Conservation (phyloP, 2,329 filamentous ascomycete genomes). For the Westerdykella sp. region DNA sequence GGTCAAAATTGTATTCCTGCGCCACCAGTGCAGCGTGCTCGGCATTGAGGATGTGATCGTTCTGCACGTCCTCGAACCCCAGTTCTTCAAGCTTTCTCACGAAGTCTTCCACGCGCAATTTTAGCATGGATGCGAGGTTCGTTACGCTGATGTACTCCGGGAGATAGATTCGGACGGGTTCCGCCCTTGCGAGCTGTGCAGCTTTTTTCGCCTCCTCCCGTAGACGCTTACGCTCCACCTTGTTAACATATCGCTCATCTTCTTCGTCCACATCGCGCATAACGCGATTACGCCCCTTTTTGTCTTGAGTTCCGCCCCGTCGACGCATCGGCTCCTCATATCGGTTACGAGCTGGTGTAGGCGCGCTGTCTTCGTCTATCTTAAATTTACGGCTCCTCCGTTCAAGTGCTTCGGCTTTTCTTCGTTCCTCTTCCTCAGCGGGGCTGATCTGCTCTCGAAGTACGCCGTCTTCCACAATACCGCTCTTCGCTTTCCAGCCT, state of each 20-base stretch:
- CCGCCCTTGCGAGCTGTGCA: constrained; percentile 21
- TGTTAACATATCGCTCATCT: constrained; percentile 14
- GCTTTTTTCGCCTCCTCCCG: constrained; percentile 32
- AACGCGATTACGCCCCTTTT: constrained; percentile 11
- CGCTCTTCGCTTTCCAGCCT: constrained; percentile 19
- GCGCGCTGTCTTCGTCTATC: constrained; percentile 12
- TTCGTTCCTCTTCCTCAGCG: constrained; percentile 14
- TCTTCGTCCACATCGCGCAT: constrained; percentile 18
- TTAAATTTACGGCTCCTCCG: constrained; percentile 23
- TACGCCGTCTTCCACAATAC: constrained; percentile 11
- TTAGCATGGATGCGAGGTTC: constrained; percentile 70
- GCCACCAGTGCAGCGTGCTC: constrained; percentile 88
- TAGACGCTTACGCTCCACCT: constrained; percentile 27
- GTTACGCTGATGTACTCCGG: constrained; percentile 90
- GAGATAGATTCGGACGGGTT: constrained; percentile 55
- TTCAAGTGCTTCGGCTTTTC: constrained; percentile 15
- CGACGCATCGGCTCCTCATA: constrained; percentile 30
- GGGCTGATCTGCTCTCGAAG: constrained; percentile 5
- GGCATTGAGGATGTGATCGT: constrained; percentile 80
- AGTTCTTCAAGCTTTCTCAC: constrained; percentile 70
- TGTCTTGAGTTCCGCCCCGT: constrained; percentile 9
- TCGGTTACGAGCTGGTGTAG: constrained; percentile 17
- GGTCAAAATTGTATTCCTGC: constrained; percentile 87
- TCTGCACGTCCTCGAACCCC: constrained; percentile 82
- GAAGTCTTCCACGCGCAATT: constrained; percentile 65